A percentile compares a stretch with the other conserved stretches of the same genome.
phyloP scores from a whole-genome alignment of 345 rosid genomes.

The Dipteronia dyeriana region DNA sequence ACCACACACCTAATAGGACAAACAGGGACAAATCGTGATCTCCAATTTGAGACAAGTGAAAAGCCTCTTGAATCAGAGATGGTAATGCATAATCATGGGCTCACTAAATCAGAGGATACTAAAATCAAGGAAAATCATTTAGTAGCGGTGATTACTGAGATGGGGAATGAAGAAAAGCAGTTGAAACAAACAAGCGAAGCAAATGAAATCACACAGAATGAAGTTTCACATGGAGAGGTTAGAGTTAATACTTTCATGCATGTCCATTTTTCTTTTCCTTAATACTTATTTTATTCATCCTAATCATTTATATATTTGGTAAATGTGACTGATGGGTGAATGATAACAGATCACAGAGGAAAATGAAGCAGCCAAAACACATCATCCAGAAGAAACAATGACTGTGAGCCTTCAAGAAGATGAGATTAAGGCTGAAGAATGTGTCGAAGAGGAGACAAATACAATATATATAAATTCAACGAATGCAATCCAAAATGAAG shows the following conservation, averaged over 20 bases:
- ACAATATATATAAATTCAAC: slow-evolving; percentile 11
- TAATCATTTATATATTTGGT: background rate
- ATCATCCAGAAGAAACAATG: slow-evolving; percentile 27
- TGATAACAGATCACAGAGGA: slow-evolving; percentile 34
- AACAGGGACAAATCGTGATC: slow-evolving; percentile 7
- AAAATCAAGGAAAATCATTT: slow-evolving; percentile 20
- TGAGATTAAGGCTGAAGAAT: slow-evolving; percentile 23
- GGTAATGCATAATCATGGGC: slow-evolving; percentile 7
- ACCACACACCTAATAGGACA: slow-evolving; percentile 11
- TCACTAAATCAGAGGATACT: slow-evolving; percentile 20
- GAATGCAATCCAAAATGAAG: slow-evolving; percentile 27
- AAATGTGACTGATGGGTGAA: slow-evolving; percentile 9
- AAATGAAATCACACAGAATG: slow-evolving; percentile 24
- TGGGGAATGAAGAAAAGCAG: slow-evolving; percentile 20
- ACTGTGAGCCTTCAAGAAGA: slow-evolving; percentile 33
- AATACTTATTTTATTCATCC: background rate
- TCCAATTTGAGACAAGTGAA: slow-evolving; percentile 19
- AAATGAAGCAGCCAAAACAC: slow-evolving; percentile 28
- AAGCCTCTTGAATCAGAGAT: slow-evolving; percentile 16
- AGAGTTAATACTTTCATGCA: slow-evolving; percentile 11
- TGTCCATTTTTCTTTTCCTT: background rate
- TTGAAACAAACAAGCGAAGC: slow-evolving; percentile 21
- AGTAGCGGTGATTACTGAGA: slow-evolving; percentile 18
- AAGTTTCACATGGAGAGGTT: slow-evolving; percentile 40
- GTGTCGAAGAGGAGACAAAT: slow-evolving; percentile 11